Base-by-base conservation (phyloP, 192 early-diverging fungal genomes). In the Thamnidium elegans region DNA sequence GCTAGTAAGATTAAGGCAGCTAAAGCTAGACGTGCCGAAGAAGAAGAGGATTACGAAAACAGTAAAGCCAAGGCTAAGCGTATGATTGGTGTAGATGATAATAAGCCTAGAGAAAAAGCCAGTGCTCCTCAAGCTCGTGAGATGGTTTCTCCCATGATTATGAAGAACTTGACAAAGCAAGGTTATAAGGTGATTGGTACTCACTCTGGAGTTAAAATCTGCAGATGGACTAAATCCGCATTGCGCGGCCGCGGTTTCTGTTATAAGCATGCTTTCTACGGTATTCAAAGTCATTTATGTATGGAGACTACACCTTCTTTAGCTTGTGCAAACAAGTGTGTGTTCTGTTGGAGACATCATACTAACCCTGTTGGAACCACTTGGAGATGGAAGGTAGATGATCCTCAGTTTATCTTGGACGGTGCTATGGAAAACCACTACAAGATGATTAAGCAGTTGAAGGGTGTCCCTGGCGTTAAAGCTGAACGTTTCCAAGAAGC, bases 231-330 rank as follows among this genome's bases (percentile, higher is more conserved):
- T 15, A 90, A 89, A 70, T 73, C 85, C 20, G 85, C 86, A 62
- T 68, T 90, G 34, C 75, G 89, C 50, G 86, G 86, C 14, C 80
- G 86, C 59, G 89, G 80, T 21, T 87, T 87, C 62, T 90, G 89
- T 63, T 90, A 90, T 58, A 90, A 90, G 58, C 86, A 88, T 69
- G 85, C 85, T 3, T 88, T 90, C 73, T 90, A 89, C 47, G 89
- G 89, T 13, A 90, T 90, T 44, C 84, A 88, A 55, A 84, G 82
- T 1, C 87, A 90, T 69, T 58, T 82, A 17, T 90, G 89, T 65
- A 89, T 89, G 81, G 89, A 90, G 60, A 89, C 86, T 0, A 90
- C 89, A 3, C 89, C 89, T 17, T 86, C 84, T 8, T 69, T 90
- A 47, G 89, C 89, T n/a, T 90, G 89, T 56, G 83, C 86, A 23